Evolutionary conservation across 2,329 filamentous ascomycete species (phyloP).

Genomic region (Neocucurbitaria cava): DNA sequence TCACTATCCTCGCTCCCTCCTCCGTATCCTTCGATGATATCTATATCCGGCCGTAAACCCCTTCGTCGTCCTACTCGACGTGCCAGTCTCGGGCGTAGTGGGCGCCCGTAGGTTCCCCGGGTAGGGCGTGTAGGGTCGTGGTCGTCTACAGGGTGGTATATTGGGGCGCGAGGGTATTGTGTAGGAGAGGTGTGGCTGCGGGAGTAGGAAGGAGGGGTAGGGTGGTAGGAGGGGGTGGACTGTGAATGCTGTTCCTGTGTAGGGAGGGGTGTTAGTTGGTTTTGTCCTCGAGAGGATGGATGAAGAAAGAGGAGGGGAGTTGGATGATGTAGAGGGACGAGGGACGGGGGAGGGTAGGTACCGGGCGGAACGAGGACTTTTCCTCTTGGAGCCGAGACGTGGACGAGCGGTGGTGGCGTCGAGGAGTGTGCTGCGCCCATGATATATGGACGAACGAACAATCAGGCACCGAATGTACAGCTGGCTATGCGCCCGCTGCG

Average conservation of each 20-base stretch:
- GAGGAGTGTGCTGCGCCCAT: constrained; percentile 35
- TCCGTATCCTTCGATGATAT: neutral
- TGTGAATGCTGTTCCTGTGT: constrained; percentile 8
- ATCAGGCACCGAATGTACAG: too few species aligned
- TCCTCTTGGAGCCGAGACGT: constrained; percentile 26
- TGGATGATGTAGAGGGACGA: neutral
- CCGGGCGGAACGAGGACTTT: constrained; percentile 29
- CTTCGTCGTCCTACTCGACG: too few species aligned
- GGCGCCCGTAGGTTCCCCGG: too few species aligned
- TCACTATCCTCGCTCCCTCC: constrained; percentile 7
- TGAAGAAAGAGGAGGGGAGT: neutral
- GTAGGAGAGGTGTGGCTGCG: too few species aligned
- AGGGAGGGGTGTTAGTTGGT: neutral
- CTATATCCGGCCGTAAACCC: neutral
- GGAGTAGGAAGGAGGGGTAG: neutral
- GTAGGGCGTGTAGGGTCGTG: too few species aligned
- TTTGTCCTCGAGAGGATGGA: neutral
- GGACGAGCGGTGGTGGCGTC: constrained; percentile 31
- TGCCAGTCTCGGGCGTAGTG: too few species aligned
- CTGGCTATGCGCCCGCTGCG: too few species aligned
- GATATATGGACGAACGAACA: too few species aligned
- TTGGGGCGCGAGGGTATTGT: too few species aligned
- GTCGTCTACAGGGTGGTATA: too few species aligned
- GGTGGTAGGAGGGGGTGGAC: constrained; percentile 2
- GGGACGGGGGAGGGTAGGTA: neutral